These are phyloP conservation scores for Nigrospora sphaerica DNA, from an alignment of 2,329 filamentous ascomycete genomes.

Conservation along the genomic window DNA sequence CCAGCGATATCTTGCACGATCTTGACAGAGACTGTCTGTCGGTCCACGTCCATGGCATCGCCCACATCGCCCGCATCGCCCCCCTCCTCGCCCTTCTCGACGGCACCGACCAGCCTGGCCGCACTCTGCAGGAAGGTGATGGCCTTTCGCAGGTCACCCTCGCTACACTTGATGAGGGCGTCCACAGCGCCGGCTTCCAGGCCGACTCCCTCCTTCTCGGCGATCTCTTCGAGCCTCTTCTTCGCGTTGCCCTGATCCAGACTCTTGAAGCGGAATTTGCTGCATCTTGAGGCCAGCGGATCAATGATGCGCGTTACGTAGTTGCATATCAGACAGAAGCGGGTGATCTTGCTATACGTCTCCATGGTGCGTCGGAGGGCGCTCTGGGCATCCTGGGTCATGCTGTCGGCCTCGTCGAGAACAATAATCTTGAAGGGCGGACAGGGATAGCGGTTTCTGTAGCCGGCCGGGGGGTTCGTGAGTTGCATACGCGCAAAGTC, in stretches of 20 bases:
- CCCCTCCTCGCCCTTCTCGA: constrained; percentile 33
- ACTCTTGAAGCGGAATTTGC: constrained; percentile 97
- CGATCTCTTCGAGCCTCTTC: constrained; percentile 74
- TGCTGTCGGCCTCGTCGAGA: constrained; percentile 94
- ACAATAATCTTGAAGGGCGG: constrained; percentile 99
- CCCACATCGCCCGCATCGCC: constrained; percentile 45
- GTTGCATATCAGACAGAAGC: constrained; percentile 97
- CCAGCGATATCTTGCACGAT: constrained; percentile 93
- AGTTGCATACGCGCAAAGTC: constrained; percentile 95
- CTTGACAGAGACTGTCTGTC: constrained; percentile 62
- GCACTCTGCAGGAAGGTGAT: constrained; percentile 96
- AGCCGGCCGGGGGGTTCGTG: constrained; percentile 67
- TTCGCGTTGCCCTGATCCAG: constrained; percentile 81
- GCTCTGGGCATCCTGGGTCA: constrained; percentile 97
- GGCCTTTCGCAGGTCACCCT: constrained; percentile 91
- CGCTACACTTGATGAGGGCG: constrained; percentile 77
- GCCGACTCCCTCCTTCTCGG: constrained; percentile 65
- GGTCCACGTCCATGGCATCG: constrained; percentile 52
- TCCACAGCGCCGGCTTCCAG: constrained; percentile 76
- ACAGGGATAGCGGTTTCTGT: constrained; percentile 73
- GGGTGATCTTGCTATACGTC: constrained; percentile 90
- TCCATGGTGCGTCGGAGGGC: constrained; percentile 96
- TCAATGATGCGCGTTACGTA: constrained; percentile 98
- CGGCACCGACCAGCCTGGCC: constrained; percentile 75
- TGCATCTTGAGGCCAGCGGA: constrained; percentile 85